These are phyloP conservation scores for Coemansia sp. DNA, from an alignment of 192 early-diverging fungal species.

Conservation along the genomic window DNA sequence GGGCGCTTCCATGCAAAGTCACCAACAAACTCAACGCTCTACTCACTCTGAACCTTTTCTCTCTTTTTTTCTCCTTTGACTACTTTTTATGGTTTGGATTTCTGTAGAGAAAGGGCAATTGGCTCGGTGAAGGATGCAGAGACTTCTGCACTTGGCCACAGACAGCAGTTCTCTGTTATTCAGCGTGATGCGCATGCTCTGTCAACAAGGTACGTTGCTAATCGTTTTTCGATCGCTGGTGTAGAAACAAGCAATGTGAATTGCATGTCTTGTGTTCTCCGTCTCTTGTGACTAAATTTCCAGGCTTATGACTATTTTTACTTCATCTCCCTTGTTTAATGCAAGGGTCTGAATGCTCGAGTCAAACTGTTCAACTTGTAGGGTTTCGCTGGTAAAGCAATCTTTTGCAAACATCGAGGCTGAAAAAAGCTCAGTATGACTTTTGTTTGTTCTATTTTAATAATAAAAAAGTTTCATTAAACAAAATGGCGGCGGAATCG, in stretches of 20 bases:
- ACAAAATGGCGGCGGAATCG: neutral
- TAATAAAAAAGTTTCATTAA: neutral
- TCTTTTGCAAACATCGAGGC: constrained; percentile 1
- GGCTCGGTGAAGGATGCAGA: neutral
- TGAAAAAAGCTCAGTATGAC: neutral
- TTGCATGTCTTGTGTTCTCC: neutral
- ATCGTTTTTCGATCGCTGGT: neutral
- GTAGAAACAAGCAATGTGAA: neutral
- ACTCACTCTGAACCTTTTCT: neutral
- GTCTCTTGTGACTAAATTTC: too few species aligned
- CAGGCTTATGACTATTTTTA: neutral
- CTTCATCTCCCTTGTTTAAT: neutral
- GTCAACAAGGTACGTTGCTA: constrained; percentile 23
- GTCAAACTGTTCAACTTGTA: neutral
- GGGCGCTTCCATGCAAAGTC: neutral
- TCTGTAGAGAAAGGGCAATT: neutral
- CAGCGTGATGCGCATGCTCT: constrained; percentile 38
- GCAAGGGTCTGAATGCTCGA: neutral
- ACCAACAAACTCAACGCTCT: neutral
- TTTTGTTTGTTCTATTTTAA: neutral
- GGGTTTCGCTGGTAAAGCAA: constrained; percentile 6
- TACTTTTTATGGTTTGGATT: too few species aligned
- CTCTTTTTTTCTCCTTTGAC: constrained; percentile 1
- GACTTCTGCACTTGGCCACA: neutral
- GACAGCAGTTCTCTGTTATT: constrained; percentile 8